Evolutionary conservation across 345 rosid species (phyloP).

Genomic region (Murraya paniculata): DNA sequence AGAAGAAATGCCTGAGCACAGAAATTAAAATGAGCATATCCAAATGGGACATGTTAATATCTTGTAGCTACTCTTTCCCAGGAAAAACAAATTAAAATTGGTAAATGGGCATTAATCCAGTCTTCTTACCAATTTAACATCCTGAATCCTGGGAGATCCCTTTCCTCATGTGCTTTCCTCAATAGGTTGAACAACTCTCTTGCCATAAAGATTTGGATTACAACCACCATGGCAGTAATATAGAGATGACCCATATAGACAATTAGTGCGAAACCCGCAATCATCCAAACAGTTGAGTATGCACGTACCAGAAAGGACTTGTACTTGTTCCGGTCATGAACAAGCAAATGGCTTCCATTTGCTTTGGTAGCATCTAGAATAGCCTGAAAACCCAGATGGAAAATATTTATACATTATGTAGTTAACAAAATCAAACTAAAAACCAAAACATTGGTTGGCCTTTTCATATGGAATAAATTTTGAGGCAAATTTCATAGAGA

Average conservation of each 20-base stretch:
- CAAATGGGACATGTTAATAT: not conserved
- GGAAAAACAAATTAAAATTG: not conserved
- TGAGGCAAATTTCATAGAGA: not conserved
- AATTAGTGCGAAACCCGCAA: slow-evolving; percentile 70
- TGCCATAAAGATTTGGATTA: slow-evolving; percentile 92
- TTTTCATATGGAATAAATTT: not conserved
- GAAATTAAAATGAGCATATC: slow-evolving; percentile 8
- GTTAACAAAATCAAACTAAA: not conserved
- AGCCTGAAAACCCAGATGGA: slow-evolving; percentile 36
- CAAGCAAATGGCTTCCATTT: slow-evolving; percentile 62
- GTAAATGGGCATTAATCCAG: not conserved
- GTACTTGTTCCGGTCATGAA: slow-evolving; percentile 74
- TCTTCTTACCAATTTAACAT: slow-evolving; percentile 70
- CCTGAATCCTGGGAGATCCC: slow-evolving; percentile 81
- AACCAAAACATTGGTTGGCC: not conserved
- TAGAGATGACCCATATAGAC: slow-evolving; percentile 97
- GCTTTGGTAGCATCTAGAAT: slow-evolving; percentile 48
- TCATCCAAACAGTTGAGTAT: slow-evolving; percentile 88
- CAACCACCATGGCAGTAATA: slow-evolving; percentile 95
- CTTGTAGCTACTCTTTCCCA: not conserved
- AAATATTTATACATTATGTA: not conserved
- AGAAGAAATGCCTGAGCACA: slow-evolving; percentile 86
- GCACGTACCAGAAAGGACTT: slow-evolving; percentile 75
- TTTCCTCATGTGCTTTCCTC: slow-evolving; percentile 84
- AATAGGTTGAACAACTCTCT: slow-evolving; percentile 82